Base-by-base conservation (phyloP, 208 protist genomes). In the Crithidia acanthocephali region DNA sequence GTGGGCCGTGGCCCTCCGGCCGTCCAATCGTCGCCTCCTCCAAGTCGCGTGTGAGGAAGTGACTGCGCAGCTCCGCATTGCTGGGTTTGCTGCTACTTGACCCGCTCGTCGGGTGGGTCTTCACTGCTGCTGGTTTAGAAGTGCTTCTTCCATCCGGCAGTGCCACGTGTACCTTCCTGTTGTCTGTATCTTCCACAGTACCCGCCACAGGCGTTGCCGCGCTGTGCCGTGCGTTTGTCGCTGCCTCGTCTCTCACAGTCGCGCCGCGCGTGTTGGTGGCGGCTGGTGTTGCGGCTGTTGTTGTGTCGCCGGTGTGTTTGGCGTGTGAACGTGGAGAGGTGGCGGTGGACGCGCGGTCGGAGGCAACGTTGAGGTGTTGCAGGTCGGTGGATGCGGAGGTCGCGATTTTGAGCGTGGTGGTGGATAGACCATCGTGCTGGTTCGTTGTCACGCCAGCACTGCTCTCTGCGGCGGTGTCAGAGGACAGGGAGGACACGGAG, bases 1-100 rank as follows among this genome's bases (percentile, higher is more conserved):
- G 71, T 27, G 71, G 76, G 20, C 67, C 73, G 48, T 81, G 66
- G 11, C 76, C 70, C 37, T 81, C 76, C 5, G 76, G 71, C 2
- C 76, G 56, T 0, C 76, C 76, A 28, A 81, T 74, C 16, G 76
- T 72, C 18, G 47, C 66, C 23, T 57, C 73, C 47, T 81, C 76
- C 11, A 59, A 48, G 10, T 61, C 18, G 7, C 72, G 64, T n/a
- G 22, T 59, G 0, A 71, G 64, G 50, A 52, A 64, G 8, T 51
- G 64, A 23, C 64, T 56, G 64, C 72, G 56, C 25, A 60, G 50
- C 51, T 72, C 57, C 2, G 15, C n/a, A 15, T 7, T 25, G 20
- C 35, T n/a, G 18, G 2, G 25, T 8, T 16, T 53, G 18, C 48
- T 22, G 23, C 16, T 15, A 7, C 2, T 15, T 4, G 2, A 30